phyloP scores from a whole-genome alignment of 805 yeast species.

The Kurtzmaniella cleridarum region DNA sequence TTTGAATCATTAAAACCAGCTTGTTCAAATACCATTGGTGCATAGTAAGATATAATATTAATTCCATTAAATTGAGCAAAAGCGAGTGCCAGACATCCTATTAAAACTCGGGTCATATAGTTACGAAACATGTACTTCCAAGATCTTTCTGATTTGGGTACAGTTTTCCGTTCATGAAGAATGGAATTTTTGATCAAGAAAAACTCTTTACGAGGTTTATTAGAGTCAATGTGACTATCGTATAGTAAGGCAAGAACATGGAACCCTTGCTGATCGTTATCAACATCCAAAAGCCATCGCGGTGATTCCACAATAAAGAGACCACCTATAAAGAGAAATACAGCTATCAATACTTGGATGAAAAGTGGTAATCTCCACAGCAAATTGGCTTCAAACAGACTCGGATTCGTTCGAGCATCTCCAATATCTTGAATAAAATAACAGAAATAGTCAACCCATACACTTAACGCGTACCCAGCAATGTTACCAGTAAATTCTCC shows the following conservation, averaged over 20 bases:
- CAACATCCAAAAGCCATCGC: conserved; percentile 82
- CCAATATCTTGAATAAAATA: conserved; percentile 55
- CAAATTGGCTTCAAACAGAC: conserved; percentile 31
- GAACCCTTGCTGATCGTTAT: conserved; percentile 55
- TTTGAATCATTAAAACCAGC: conserved; percentile 40
- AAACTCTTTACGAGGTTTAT: conserved; percentile 38
- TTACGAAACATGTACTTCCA: conserved; percentile 38
- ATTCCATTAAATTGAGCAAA: conserved; percentile 50
- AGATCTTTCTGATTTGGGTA: conserved; percentile 35
- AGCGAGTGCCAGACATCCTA: conserved; percentile 39
- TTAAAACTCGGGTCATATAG: conserved; percentile 28
- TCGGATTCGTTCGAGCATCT: conserved; percentile 31
- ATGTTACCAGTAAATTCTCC: conserved; percentile 86
- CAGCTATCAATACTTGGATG: conserved; percentile 71
- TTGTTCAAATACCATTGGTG: conserved; percentile 48
- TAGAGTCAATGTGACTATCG: conserved; percentile 24
- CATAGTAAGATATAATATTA: conserved; percentile 53
- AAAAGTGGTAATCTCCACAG: conserved; percentile 80
- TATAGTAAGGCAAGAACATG: conserved; percentile 22
- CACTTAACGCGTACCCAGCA: conserved; percentile 73
- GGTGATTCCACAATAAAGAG: conserved; percentile 83
- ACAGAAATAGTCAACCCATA: conserved; percentile 82
- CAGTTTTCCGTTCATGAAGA: conserved; percentile 28
- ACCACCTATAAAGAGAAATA: conserved; percentile 65
- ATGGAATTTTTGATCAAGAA: conserved; percentile 42